These are phyloP conservation scores for Parathielavia appendiculata DNA, from an alignment of 495 filamentous ascomycete species.

Conservation along the genomic window DNA sequence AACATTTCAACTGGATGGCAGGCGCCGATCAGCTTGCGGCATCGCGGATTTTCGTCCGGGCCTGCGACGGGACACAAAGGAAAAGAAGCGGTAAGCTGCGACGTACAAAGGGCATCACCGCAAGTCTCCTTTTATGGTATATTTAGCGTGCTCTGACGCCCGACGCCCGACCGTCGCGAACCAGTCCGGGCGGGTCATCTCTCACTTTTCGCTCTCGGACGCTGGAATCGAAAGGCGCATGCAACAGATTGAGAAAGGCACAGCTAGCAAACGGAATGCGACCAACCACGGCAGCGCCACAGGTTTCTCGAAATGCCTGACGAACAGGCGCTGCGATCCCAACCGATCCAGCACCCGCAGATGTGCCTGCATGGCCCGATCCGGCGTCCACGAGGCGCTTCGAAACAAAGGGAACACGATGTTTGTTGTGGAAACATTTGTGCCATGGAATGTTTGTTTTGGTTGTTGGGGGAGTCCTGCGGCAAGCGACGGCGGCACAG, in stretches of 20 bases:
- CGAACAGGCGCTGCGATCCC: background rate
- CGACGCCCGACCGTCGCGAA: background rate
- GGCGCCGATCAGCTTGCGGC: background rate
- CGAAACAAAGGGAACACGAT: background rate
- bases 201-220: too few species aligned
- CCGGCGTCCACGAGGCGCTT: slow-evolving; percentile 7
- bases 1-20: too few species aligned
- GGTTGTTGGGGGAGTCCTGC: too few species aligned
- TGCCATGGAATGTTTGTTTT: background rate
- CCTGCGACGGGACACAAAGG: background rate
- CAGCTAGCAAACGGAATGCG: background rate
- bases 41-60: background rate
- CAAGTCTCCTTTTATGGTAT: background rate
- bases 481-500: background rate
- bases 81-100: slow-evolving; percentile 3
- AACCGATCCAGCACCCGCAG: background rate
- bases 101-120: background rate
- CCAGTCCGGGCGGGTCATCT: background rate
- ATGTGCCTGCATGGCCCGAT: slow-evolving; percentile 5
- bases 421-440: background rate
- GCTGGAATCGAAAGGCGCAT: background rate
- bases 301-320: background rate
- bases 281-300: background rate
- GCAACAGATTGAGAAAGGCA: background rate
- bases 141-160: background rate